These are phyloP conservation scores for Phytophthora idaei DNA, from an alignment of 352 stramenopile genomes.

Conservation along the genomic window DNA sequence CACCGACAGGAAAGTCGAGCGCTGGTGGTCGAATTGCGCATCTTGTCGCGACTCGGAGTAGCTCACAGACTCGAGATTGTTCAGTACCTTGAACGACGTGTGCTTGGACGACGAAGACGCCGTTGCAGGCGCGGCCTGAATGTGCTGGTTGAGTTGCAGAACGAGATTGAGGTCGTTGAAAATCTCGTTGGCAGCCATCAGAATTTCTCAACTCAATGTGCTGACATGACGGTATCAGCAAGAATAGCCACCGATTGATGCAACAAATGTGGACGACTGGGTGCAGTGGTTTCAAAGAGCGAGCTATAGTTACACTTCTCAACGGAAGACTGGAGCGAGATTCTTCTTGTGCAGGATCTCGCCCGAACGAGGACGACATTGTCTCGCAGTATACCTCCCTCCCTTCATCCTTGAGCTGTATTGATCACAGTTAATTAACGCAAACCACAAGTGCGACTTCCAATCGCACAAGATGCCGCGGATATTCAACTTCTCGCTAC, in stretches of 20 bases:
- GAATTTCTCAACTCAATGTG: conserved; percentile 2
- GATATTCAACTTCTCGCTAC: conserved; percentile 40
- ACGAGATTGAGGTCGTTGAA: conserved; percentile 81
- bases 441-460: neutral
- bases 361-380: conserved; percentile 1
- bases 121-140: conserved; percentile 35
- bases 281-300: conserved; percentile 19
- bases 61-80: conserved; percentile 54
- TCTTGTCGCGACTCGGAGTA: conserved; percentile 50
- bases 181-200: conserved; percentile 58
- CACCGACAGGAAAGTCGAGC: conserved; percentile 31
- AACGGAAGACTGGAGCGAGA: conserved; percentile 28
- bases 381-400: conserved; percentile 8
- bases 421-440: conserved; percentile 7
- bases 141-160: conserved; percentile 72
- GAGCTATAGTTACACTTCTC: conserved; percentile 26
- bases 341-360: conserved; percentile 30
- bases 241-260: neutral
- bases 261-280: neutral
- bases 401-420: conserved; percentile 8
- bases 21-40: conserved; percentile 77
- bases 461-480: conserved; percentile 22
- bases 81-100: conserved; percentile 79
- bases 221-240: conserved; percentile 4
- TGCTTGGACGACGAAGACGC: conserved; percentile 38